Evolutionary conservation across 768 basidiomycete species (phyloP), one percentile per base, ranked within the genome.

Genomic region (Boletellus ananas): DNA sequence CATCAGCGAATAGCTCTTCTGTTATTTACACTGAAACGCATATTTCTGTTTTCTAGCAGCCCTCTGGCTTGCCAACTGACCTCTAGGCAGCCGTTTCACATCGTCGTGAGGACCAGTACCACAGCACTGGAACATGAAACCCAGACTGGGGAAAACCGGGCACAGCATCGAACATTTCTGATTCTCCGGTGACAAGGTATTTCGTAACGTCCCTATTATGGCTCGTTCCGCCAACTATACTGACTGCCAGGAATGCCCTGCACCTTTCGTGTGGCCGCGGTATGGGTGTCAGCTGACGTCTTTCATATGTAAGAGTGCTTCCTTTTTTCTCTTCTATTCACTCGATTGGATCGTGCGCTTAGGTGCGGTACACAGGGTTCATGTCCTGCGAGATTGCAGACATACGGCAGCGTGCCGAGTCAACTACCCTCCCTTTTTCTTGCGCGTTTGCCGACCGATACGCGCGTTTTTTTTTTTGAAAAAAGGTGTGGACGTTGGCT

Each of bases 141-240:
- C 21, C 31, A 34, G 12, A 42, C 46, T 23, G 12, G 47, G 29
- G 54, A 61, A 54, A 44, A 33, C 14, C 21, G 2, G 1, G 34
- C 61, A 62, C 61, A 62, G 61, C 62, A 64, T 62, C 36, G 54
- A 43, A 18, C 4, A n/a, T 42, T 63, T 62, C 49, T 52, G 29
- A 41, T 40, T 45, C 57, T 11, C 54, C 63, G 60, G 57, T 54
- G 48, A 45, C 43, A 50, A 48, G 37, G 25, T 18, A 35, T 59
- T 46, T 18, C 61, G 63, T 63, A 63, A 63, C 16, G 29, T 18
- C 35, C 58, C 58, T 46, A 27, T 56, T 45, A 33, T 20, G 43
- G 47, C 17, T 25, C 34, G 34, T 47, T 37, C 37, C 45, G 34
- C 49, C 29, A 33, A 45, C 35, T 40, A 27, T 35, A 23, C 23